phyloP scores from a whole-genome alignment of 176 grass and related monocot species.

The Carex parvula region DNA sequence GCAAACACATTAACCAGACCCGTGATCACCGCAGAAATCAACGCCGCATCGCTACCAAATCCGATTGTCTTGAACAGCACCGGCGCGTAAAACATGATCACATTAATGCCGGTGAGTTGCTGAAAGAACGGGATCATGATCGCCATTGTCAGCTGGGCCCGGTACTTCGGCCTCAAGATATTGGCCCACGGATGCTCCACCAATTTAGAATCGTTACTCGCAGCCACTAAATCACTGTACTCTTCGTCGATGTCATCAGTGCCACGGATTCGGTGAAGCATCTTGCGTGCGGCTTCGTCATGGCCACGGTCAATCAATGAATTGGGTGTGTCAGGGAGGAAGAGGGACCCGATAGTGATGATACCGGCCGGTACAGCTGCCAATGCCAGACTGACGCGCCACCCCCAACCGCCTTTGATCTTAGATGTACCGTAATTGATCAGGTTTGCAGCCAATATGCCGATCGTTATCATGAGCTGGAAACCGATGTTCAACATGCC shows the following conservation, averaged over 20 bases:
- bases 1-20: slow-evolving; percentile 87
- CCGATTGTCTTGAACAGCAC: slow-evolving; percentile 88
- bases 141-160: slow-evolving; percentile 67
- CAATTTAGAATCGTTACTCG: slow-evolving; percentile 70
- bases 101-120: slow-evolving; percentile 46
- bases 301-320: slow-evolving; percentile 81
- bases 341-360: slow-evolving; percentile 76
- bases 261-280: slow-evolving; percentile 86
- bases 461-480: slow-evolving; percentile 90
- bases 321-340: slow-evolving; percentile 93
- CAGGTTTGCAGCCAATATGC: slow-evolving; percentile 70
- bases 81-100: slow-evolving; percentile 54
- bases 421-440: slow-evolving; percentile 90
- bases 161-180: slow-evolving; percentile 55
- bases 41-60: slow-evolving; percentile 59
- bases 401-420: slow-evolving; percentile 74
- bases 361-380: slow-evolving; percentile 76
- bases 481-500: slow-evolving; percentile 99
- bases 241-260: slow-evolving; percentile 71
- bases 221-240: slow-evolving; percentile 69
- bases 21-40: slow-evolving; percentile 83
- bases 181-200: slow-evolving; percentile 65
- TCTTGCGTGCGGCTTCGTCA: slow-evolving; percentile 41
- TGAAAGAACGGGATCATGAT: slow-evolving; percentile 57
- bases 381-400: slow-evolving; percentile 79